A percentile compares a stretch with the other conserved stretches of the same genome.
phyloP scores from a whole-genome alignment of 192 early-diverging fungal species.

The Geosiphon pyriformis region DNA sequence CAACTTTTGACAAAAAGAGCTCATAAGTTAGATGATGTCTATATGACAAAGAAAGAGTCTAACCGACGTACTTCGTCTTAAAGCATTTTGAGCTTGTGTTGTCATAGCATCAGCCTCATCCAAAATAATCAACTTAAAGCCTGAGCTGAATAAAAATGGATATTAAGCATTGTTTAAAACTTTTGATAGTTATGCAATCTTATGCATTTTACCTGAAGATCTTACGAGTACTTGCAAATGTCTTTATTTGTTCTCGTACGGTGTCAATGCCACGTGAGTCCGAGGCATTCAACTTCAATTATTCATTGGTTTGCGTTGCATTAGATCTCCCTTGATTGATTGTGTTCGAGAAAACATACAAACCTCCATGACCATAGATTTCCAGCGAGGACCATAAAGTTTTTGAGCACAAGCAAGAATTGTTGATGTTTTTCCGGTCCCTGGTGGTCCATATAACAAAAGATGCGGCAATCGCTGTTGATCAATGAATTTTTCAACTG shows the following conservation, averaged over 20 bases:
- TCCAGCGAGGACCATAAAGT: constrained; percentile 78
- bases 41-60: too few relatives aligned
- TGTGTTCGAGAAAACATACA: neutral
- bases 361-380: constrained; percentile 91
- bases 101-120: constrained; percentile 99
- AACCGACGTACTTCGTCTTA: constrained; percentile 78
- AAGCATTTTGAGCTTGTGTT: constrained; percentile 79
- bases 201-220: constrained; percentile 73
- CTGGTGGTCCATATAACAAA: constrained; percentile 97
- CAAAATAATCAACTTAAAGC: constrained; percentile 94
- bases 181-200: too few relatives aligned
- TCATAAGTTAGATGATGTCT: too few relatives aligned
- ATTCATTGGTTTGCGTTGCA: too few relatives aligned
- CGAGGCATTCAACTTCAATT: constrained; percentile 84
- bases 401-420: constrained; percentile 89
- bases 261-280: constrained; percentile 98
- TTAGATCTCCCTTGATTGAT: too few relatives aligned
- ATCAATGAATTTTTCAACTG: constrained; percentile 85
- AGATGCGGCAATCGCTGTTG: constrained; percentile 91
- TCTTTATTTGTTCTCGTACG: constrained; percentile 97
- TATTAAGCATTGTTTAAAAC: too few relatives aligned
- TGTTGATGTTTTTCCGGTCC: constrained; percentile 95
- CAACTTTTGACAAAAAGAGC: constrained; percentile 49
- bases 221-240: constrained; percentile 92
- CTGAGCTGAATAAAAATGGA: constrained; percentile 45